Conservation (phyloP, 768 basidiomycete species). For the Dendrothele bispora region DNA sequence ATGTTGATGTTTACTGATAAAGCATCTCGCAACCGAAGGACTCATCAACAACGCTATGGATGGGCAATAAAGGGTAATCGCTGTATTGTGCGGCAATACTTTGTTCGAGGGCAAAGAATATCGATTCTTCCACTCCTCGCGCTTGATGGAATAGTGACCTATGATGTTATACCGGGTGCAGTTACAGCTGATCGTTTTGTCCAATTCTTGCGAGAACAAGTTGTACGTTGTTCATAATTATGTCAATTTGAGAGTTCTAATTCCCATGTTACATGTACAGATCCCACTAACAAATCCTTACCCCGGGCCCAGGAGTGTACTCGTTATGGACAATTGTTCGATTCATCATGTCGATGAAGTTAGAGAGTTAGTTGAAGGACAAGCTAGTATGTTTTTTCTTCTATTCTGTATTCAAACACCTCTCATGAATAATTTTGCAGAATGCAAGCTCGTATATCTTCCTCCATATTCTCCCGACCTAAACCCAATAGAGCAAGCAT, state of each 20-base stretch:
- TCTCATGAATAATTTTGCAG: no score
- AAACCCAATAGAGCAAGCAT: slow-evolving; percentile 35
- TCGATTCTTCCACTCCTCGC: slow-evolving; percentile 18
- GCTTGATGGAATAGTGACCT: slow-evolving; percentile 17
- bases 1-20: slow-evolving; percentile 26
- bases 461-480: slow-evolving; percentile 30
- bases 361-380: slow-evolving; percentile 23
- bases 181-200: slow-evolving; percentile 7
- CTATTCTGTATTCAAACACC: no score
- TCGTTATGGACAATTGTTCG: slow-evolving; percentile 38
- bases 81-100: slow-evolving; percentile 4
- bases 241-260: neutral
- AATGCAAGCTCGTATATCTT: slow-evolving; percentile 19
- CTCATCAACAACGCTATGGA: neutral
- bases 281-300: slow-evolving; percentile 12
- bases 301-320: slow-evolving; percentile 25
- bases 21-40: slow-evolving; percentile 10
- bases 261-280: slow-evolving; percentile 7
- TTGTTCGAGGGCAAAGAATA: slow-evolving; percentile 10
- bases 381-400: slow-evolving; percentile 25
- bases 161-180: slow-evolving; percentile 16
- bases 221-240: neutral
- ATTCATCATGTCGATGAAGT: slow-evolving; percentile 42
- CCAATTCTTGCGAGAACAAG: neutral
- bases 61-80: neutral